Percentiles rank a stretch among this genome's conserved stretches.
Evolutionary conservation across 768 basidiomycete species (phyloP).

Genomic region (Suillus tomentosus): DNA sequence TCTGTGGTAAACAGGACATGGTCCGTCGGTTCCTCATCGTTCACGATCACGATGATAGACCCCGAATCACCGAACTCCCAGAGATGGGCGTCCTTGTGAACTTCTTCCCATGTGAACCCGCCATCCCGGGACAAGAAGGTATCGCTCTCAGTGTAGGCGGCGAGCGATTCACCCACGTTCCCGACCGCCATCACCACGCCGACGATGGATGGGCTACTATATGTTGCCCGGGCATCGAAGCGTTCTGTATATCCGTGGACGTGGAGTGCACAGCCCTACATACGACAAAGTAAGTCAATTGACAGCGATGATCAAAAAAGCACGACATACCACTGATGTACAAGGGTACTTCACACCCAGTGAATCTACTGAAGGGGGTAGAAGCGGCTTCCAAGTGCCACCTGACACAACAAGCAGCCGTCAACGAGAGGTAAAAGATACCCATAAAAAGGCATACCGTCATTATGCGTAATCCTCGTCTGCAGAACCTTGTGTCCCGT

Average conservation of each 20-base stretch:
- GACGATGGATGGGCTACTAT: slow-evolving; percentile 88
- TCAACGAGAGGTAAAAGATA: slow-evolving; percentile 1
- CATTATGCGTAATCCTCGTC: slow-evolving; percentile 93
- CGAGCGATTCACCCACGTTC: slow-evolving; percentile 86
- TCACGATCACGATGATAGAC: slow-evolving; percentile 88
- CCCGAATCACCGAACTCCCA: slow-evolving; percentile 99
- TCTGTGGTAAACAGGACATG: slow-evolving; percentile 88
- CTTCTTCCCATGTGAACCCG: slow-evolving; percentile 98
- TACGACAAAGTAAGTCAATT: slow-evolving; percentile 10
- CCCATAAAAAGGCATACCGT: slow-evolving; percentile 54
- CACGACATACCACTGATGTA: slow-evolving; percentile 53
- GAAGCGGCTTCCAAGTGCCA: slow-evolving; percentile 83
- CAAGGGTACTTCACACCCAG: slow-evolving; percentile 74
- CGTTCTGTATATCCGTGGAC: slow-evolving; percentile 97
- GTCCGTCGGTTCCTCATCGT: slow-evolving; percentile 93
- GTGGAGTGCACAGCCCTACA: slow-evolving; percentile 81
- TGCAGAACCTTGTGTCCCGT: slow-evolving; percentile 76
- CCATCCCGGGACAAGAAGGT: slow-evolving; percentile 96
- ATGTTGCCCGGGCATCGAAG: slow-evolving; percentile 86
- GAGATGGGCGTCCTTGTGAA: slow-evolving; percentile 96
- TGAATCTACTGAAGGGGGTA: slow-evolving; percentile 76
- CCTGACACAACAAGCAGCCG: slow-evolving; percentile 44
- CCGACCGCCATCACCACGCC: slow-evolving; percentile 96
- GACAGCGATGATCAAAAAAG: not conserved
- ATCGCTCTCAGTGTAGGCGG: slow-evolving; percentile 82